These are phyloP conservation scores for Hypoxylon sp. DNA, from an alignment of 2,329 filamentous ascomycete genomes.

Conservation along the genomic window DNA sequence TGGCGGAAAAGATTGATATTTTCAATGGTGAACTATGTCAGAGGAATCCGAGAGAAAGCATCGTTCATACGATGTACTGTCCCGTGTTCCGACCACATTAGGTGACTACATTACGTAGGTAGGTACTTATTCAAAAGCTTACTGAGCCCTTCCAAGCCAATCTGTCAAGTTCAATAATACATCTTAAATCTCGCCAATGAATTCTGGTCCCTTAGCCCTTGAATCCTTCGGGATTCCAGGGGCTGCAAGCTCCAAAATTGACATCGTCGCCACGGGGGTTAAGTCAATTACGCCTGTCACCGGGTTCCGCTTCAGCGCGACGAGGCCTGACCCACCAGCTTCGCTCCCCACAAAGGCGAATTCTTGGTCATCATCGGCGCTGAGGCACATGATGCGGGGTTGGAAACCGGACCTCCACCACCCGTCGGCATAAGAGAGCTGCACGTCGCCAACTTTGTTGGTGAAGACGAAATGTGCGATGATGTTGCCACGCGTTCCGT, in stretches of 20 bases:
- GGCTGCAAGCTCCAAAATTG: not conserved
- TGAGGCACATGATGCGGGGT: not conserved
- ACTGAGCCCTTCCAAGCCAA: no score
- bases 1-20: no score
- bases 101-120: no score
- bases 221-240: not conserved
- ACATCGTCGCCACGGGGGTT: not conserved
- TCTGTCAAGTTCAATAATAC: no score
- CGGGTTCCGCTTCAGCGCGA: not conserved
- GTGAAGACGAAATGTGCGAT: constrained; percentile 48
- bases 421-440: not conserved
- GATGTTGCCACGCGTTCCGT: constrained; percentile 58
- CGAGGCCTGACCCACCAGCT: not conserved
- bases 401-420: not conserved
- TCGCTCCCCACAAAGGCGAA: not conserved
- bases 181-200: not conserved
- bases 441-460: not conserved
- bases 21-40: no score
- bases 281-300: not conserved
- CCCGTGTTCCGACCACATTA: no score
- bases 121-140: no score
- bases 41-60: no score
- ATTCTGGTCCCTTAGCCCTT: not conserved
- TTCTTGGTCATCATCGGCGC: not conserved
- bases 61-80: no score